phyloP scores from a whole-genome alignment of 176 grass and related monocot genomes.

The Triticum monococcum region DNA sequence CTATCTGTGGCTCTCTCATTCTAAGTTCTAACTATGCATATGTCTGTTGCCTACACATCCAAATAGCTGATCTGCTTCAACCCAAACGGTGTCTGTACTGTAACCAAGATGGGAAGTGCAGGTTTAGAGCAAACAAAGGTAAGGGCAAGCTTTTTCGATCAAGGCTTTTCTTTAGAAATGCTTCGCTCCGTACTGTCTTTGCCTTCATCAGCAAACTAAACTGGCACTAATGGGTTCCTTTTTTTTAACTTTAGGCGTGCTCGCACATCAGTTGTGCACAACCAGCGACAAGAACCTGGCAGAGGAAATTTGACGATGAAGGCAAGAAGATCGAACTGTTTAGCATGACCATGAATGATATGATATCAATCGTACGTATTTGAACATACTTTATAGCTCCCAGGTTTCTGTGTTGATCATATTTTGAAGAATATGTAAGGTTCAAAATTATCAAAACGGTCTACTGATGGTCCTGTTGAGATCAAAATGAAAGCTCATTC shows the following conservation, averaged over 20 bases:
- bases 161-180: not conserved
- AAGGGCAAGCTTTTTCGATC: not conserved
- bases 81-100: not conserved
- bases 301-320: slow-evolving; percentile 1
- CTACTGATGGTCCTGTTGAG: no score
- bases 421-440: not conserved
- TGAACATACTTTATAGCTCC: not conserved
- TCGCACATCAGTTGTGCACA: not conserved
- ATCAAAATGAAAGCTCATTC: no score
- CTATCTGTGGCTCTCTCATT: not conserved
- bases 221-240: not conserved
- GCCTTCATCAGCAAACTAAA: not conserved
- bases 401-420: not conserved
- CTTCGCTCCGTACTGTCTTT: not conserved
- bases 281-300: slow-evolving; percentile 8
- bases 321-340: not conserved
- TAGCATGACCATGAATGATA: slow-evolving; percentile 14
- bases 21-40: not conserved
- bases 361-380: not conserved
- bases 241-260: not conserved
- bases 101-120: not conserved
- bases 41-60: not conserved
- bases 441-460: no score
- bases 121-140: not conserved
- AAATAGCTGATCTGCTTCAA: not conserved